Percentiles rank a stretch among this genome's conserved stretches.
These are phyloP conservation scores for Russula ochroleuca DNA, from an alignment of 768 basidiomycete species.

Conservation along the genomic window DNA sequence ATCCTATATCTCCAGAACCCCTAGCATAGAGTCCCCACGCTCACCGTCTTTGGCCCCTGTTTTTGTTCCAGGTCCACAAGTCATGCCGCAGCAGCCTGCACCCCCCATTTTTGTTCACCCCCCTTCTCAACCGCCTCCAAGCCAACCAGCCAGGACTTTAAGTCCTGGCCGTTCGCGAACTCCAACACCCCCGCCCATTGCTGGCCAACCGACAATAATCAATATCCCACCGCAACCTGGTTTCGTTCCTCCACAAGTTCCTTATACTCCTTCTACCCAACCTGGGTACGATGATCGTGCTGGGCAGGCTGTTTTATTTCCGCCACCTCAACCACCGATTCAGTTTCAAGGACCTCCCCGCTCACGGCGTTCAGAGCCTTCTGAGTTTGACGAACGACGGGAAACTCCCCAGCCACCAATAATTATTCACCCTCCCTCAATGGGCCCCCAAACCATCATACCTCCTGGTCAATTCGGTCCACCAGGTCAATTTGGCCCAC, in stretches of 20 bases:
- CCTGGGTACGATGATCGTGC: neutral
- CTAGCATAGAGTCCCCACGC: neutral
- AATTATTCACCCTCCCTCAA: constrained; percentile 13
- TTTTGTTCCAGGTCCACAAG: constrained; percentile 10
- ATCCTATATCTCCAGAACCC: neutral
- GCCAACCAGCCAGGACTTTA: neutral
- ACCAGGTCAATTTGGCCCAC: neutral
- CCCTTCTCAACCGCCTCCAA: constrained; percentile 2
- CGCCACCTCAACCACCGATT: neutral
- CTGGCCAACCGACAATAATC: constrained; percentile 12
- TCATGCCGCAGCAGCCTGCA: too few species aligned
- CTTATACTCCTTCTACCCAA: constrained; percentile 3
- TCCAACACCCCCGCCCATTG: neutral
- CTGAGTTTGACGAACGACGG: constrained; percentile 7
- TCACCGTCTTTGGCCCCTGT: constrained; percentile 8
- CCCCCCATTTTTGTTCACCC: constrained; percentile 13
- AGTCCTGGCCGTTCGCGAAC: constrained; percentile 4
- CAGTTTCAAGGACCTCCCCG: neutral
- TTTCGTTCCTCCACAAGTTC: neutral
- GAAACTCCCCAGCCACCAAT: constrained; percentile 5
- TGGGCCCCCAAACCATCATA: neutral
- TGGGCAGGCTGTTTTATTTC: neutral
- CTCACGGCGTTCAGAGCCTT: neutral
- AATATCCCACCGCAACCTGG: constrained; percentile 7
- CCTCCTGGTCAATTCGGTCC: neutral